Evolutionary conservation across 257 asterid genomes (phyloP), one percentile per base, ranked within the genome.

Genomic region (Mitragyna speciosa): DNA sequence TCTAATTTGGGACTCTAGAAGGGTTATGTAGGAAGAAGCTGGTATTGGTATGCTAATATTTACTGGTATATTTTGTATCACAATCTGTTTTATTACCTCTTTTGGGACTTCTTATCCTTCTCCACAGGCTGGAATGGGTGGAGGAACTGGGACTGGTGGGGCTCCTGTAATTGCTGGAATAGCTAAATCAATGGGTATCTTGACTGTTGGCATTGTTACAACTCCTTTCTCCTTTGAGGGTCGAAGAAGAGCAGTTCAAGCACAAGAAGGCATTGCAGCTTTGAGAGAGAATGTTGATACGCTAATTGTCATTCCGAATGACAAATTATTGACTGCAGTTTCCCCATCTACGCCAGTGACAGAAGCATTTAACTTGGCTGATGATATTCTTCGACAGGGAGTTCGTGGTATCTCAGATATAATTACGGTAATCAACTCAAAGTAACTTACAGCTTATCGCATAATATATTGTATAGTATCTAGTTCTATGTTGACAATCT

Each of bases 91-190:
- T 76, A n/a, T 78, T 76, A 74, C 72, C 52, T 72, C 68, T 31
- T 73, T 45, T 72, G 75, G 68, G 52, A 33, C 52, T 70, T 8
- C 19, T 39, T 26, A 14, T 78, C 63, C 52, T 68, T 31, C 51
- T 79, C 61, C 83, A 76, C 94, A 94, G 97, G 97, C 98, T 81
- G 99, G 98, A 85, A 95, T 95, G 99, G 99, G 99, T 71, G 99
- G 99, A 75, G 99, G 98, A 80, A 95, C 98, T 47, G 98, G 99
- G 59, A 93, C 99, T 45, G 99, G 99, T 73, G 99, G 90, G 79
- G 99, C 98, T 82, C 99, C 99, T 79, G 84, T 95, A 77, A 92
- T 95, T 79, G 99, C 99, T 58, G 97, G 97, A 51, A 81, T 91
- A 48, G 96, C 98, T 78, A 95, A 93, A 82, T 84, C 97, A 67